phyloP scores from a whole-genome alignment of 139 green algal species.

The Bryopsis sp. region DNA sequence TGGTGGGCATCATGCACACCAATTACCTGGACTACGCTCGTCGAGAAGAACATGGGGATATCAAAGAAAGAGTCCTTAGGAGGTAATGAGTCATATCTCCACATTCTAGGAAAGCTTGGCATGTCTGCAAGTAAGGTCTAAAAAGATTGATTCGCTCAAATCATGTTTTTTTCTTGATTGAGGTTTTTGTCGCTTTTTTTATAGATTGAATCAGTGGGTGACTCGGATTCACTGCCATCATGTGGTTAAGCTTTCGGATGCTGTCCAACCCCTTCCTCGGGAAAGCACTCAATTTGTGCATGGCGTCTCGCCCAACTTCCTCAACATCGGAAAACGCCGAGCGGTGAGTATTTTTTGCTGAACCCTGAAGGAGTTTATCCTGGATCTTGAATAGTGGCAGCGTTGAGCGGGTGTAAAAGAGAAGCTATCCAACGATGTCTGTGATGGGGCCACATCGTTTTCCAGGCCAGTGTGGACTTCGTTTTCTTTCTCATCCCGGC shows the following conservation, averaged over 20 bases:
- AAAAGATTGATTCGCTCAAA: conserved; percentile 10
- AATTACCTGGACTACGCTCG: conserved; percentile 99
- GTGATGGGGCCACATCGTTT: no score
- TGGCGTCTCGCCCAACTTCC: conserved; percentile 83
- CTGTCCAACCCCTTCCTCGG: conserved; percentile 86
- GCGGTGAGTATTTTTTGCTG: conserved; percentile 18
- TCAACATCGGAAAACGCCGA: conserved; percentile 62
- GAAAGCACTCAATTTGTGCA: conserved; percentile 89
- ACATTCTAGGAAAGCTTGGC: neutral
- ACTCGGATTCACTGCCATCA: conserved; percentile 88
- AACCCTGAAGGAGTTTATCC: no score
- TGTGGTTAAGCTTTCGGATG: conserved; percentile 94
- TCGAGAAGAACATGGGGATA: conserved; percentile 57
- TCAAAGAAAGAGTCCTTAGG: conserved; percentile 44
- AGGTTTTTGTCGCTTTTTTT: no score
- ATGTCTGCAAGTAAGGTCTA: neutral
- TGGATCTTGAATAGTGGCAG: no score
- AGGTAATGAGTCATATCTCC: no score
- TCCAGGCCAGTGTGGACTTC: no score
- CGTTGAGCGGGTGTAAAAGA: no score
- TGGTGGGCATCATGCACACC: conserved; percentile 97
- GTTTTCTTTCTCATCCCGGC: no score
- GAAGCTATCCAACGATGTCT: no score
- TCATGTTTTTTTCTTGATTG: no score
- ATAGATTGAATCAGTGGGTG: conserved; percentile 74